phyloP scores from a whole-genome alignment of 768 basidiomycete genomes.

The Cyclocybe cylindracea region DNA sequence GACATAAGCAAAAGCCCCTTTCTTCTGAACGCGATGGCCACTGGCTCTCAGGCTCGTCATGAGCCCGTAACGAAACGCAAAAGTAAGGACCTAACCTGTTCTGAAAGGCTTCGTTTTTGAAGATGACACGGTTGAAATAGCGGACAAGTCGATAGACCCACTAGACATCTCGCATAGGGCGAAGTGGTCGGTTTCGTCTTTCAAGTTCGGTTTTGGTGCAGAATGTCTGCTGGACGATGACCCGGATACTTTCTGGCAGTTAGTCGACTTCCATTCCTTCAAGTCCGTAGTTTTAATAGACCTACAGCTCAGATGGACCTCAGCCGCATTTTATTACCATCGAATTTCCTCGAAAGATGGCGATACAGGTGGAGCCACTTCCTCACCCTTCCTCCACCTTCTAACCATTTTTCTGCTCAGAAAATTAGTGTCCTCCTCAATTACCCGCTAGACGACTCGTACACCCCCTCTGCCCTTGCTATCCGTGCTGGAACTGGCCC shows the following conservation, averaged over 20 bases:
- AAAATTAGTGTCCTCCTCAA: slow-evolving; percentile 87
- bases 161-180: slow-evolving; percentile 88
- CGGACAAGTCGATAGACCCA: slow-evolving; percentile 14
- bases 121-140: neutral
- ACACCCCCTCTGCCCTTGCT: slow-evolving; percentile 90
- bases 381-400: neutral
- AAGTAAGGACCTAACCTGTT: no score
- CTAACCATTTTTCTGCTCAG: slow-evolving; percentile 36
- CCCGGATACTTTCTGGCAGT: slow-evolving; percentile 98
- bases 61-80: no score
- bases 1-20: neutral
- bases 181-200: slow-evolving; percentile 95
- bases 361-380: slow-evolving; percentile 65
- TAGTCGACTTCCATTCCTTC: slow-evolving; percentile 30
- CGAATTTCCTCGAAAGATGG: slow-evolving; percentile 88
- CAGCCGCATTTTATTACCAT: slow-evolving; percentile 96
- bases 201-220: slow-evolving; percentile 94
- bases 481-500: slow-evolving; percentile 91
- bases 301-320: slow-evolving; percentile 81
- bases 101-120: neutral
- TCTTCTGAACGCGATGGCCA: no score
- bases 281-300: neutral
- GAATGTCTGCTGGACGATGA: slow-evolving; percentile 89
- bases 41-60: no score
- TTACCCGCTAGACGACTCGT: slow-evolving; percentile 89